phyloP scores from a whole-genome alignment of 306 rosid species.

The Fagus crenata region DNA sequence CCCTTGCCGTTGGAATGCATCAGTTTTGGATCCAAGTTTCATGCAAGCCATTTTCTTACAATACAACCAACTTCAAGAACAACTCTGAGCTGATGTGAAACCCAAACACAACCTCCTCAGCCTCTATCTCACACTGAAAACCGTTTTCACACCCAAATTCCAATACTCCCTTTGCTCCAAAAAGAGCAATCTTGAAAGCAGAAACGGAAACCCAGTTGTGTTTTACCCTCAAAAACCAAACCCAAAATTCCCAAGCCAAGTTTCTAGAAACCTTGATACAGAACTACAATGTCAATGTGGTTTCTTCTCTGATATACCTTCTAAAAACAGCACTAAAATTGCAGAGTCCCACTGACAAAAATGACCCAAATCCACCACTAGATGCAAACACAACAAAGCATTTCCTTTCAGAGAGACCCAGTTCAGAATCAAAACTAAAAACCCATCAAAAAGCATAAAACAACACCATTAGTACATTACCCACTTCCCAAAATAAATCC shows the following conservation, averaged over 20 bases:
- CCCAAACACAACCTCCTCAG: conserved; percentile 20
- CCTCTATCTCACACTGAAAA: conserved; percentile 18
- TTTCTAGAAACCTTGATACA: conserved; percentile 22
- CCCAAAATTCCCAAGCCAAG: conserved; percentile 20
- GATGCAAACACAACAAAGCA: conserved; percentile 17
- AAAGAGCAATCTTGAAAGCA: conserved; percentile 19
- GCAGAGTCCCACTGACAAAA: conserved; percentile 24
- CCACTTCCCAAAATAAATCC: conserved; percentile 26
- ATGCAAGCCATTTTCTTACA: conserved; percentile 70
- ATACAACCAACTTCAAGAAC: conserved; percentile 24
- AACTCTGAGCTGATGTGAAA: conserved; percentile 17
- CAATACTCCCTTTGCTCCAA: conserved; percentile 27
- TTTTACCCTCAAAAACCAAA: conserved; percentile 11
- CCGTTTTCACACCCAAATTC: conserved; percentile 6
- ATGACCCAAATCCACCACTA: conserved; percentile 35
- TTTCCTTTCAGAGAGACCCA: conserved; percentile 28
- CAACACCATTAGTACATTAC: conserved; percentile 49
- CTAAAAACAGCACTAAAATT: conserved; percentile 28
- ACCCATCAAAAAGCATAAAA: conserved; percentile 40
- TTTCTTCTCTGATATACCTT: conserved; percentile 30
- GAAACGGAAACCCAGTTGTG: conserved; percentile 17
- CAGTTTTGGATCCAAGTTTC: conserved; percentile 94
- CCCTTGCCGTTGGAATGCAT: conserved; percentile 94
- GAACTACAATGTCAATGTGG: conserved; percentile 68
- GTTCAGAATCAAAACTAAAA: conserved; percentile 11